A percentile compares a stretch with the other conserved stretches of the same genome.
These are phyloP conservation scores for Leishmania lainsoni DNA, from an alignment of 208 protist species.

Conservation along the genomic window DNA sequence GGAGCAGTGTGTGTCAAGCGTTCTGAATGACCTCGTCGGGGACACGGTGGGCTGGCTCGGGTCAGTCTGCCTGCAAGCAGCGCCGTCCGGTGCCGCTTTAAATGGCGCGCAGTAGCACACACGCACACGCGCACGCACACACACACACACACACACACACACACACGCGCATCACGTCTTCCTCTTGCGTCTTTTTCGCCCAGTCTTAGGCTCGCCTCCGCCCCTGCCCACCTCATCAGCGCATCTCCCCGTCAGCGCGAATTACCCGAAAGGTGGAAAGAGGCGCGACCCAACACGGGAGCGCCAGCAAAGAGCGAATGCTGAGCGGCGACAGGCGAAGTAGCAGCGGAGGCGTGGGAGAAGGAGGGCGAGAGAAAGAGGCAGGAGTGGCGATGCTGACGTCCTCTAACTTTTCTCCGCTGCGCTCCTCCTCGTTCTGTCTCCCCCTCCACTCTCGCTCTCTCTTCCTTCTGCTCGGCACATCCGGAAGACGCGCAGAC, in stretches of 20 bases:
- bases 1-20: constrained; percentile 62
- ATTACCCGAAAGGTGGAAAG: background rate
- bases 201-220: background rate
- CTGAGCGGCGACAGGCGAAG: background rate
- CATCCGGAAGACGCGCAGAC: background rate
- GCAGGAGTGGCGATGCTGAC: too few species aligned
- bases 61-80: background rate
- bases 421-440: constrained; percentile 8
- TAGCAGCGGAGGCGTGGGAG: background rate
- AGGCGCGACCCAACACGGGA: background rate
- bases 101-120: background rate
- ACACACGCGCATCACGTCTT: background rate
- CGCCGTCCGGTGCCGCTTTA: background rate
- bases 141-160: background rate
- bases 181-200: background rate
- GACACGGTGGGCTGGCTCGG: constrained; percentile 69
- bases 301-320: background rate
- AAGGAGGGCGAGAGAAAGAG: background rate
- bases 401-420: background rate
- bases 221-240: background rate
- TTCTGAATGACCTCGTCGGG: constrained; percentile 56
- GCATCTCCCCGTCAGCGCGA: background rate
- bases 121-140: constrained; percentile 1
- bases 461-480: background rate
- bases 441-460: background rate